Conservation (phyloP, 2,329 filamentous ascomycete genomes). For the Balansia obtecta region DNA sequence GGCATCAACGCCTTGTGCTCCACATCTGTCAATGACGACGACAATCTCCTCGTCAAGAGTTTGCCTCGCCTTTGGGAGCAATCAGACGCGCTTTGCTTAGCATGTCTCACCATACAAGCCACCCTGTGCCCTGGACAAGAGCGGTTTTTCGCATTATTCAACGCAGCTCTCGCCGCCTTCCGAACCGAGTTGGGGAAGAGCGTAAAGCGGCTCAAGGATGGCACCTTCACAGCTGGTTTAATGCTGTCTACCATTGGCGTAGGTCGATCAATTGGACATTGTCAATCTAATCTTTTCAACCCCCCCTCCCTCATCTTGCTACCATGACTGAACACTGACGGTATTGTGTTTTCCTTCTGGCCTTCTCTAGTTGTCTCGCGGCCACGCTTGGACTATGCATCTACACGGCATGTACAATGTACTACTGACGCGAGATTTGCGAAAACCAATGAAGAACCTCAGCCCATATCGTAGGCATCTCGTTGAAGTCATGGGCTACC, state of each 20-base stretch:
- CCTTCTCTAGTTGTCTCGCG: neutral
- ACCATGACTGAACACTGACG: neutral
- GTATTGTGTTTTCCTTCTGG: neutral
- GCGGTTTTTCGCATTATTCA: neutral
- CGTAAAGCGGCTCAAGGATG: neutral
- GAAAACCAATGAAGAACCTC: neutral
- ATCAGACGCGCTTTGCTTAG: neutral
- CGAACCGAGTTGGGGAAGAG: neutral
- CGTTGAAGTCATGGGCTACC: constrained; percentile 1
- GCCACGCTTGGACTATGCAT: constrained; percentile 1
- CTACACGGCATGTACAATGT: constrained; percentile 1
- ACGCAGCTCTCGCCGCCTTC: neutral
- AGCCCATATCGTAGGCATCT: neutral
- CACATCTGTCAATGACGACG: constrained; percentile 1
- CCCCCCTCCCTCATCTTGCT: neutral
- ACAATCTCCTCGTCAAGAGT: neutral
- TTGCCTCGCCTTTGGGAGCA: neutral
- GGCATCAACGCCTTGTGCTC: neutral
- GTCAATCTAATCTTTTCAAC: neutral
- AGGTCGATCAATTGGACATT: neutral
- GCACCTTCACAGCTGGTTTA: constrained; percentile 1
- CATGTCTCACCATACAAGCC: constrained; percentile 2
- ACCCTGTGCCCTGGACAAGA: neutral
- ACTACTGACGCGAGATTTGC: neutral
- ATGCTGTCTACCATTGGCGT: constrained; percentile 1